Conservation (phyloP, 2,329 filamentous ascomycete species). For the Diaporthe destruens region DNA sequence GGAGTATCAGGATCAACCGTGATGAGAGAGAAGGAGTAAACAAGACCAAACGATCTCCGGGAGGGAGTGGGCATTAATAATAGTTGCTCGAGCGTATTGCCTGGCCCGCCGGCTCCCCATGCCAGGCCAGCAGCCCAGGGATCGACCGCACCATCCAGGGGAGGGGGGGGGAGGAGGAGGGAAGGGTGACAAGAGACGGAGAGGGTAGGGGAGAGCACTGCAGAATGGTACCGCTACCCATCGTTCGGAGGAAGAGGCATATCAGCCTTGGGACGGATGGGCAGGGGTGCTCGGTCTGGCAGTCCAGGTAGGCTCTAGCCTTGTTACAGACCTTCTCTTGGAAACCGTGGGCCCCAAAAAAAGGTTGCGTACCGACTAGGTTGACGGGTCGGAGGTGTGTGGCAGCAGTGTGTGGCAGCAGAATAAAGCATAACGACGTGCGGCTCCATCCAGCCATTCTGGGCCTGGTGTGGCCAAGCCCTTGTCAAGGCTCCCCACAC, state of each 20-base stretch:
- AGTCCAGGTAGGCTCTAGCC: conserved; percentile 54
- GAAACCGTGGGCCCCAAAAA: conserved; percentile 38
- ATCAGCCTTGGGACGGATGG: conserved; percentile 50
- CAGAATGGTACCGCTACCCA: neutral
- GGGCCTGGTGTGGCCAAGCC: conserved; percentile 37
- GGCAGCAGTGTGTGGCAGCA: conserved; percentile 29
- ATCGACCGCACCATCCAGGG: conserved; percentile 47
- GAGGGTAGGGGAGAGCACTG: neutral
- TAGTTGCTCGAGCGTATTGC: conserved; percentile 33
- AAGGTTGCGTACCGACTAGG: conserved; percentile 35
- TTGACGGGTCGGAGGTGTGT: conserved; percentile 37
- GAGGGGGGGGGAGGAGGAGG: neutral
- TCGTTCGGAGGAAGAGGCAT: conserved; percentile 40
- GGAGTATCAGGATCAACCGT: conserved; percentile 44
- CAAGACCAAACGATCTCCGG: conserved; percentile 45
- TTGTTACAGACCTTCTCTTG: conserved; percentile 54
- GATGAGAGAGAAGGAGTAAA: conserved; percentile 47
- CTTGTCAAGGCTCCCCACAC: conserved; percentile 35
- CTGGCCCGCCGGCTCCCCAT: conserved; percentile 43
- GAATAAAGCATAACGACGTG: conserved; percentile 34
- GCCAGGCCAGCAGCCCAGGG: conserved; percentile 46
- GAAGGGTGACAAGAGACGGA: conserved; percentile 5
- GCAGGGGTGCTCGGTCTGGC: conserved; percentile 48
- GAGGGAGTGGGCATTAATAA: conserved; percentile 45
- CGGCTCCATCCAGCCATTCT: conserved; percentile 38